Base-by-base conservation (phyloP, 306 rosid genomes). In the Cicer judaicum region DNA sequence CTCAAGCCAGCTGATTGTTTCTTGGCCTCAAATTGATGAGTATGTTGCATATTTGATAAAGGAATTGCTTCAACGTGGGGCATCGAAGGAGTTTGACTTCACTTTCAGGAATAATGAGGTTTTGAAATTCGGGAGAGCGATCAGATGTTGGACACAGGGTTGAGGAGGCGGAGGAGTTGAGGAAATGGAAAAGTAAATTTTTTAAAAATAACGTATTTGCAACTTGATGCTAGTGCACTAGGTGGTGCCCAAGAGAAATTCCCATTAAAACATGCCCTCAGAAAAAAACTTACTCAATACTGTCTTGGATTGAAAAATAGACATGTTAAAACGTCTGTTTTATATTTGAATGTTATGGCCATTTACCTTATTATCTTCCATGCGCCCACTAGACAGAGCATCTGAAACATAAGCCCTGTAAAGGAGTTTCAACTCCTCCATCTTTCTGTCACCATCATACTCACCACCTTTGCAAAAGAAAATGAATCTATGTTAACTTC, bases 391-490 rank as follows among this genome's bases (percentile, higher is more conserved):
- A 81, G 88, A 84, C 74, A 84, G 70, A 71, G 87, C 83, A 80
- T 84, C 78, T 1, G 85, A 62, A 73, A 84, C 68, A 80, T 80
- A 84, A 7, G 85, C 87, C 47, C 85, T 73, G 56, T 84, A 94
- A 42, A 94, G 99, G 69, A 86, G 91, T 81, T 94, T 94, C 89
- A 92, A 88, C 68, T 94, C 99, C 43, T 90, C 99, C 5, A 89
- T 89, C 69, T 81, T 89, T 81, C 88, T 84, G 76, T 92, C 97
- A 72, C 68, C 89, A 36, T 70, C 91, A 75, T 85, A 92, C 10
- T 87, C 91, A 62, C 99, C 97, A 70, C 96, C 99, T 95, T 82
- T 41, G 65, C 69, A 85, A 87, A 71, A 29, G 5, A 29, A 57
- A 39, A 78, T 41, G 47, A 60, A 79, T 74, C 65, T 42, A 79